Evolutionary conservation across 306 rosid genomes (phyloP).

Genomic region (Quercus rubra): DNA sequence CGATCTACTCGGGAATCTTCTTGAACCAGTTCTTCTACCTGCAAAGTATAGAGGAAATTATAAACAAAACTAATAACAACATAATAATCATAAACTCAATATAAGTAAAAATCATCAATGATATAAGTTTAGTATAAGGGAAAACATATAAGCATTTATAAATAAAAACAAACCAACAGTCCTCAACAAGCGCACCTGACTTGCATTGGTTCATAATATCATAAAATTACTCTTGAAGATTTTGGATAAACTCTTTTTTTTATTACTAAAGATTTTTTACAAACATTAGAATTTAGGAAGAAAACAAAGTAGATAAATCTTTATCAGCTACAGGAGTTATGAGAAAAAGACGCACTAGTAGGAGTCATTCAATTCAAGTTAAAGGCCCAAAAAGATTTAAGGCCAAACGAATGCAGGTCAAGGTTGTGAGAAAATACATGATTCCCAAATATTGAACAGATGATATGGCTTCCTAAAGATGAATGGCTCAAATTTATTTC

Average conservation of each 20-base stretch:
- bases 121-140: conserved; percentile 1
- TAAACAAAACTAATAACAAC: background rate
- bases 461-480: background rate
- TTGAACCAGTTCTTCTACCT: conserved; percentile 92
- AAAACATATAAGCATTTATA: background rate
- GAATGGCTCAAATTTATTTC: background rate
- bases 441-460: background rate
- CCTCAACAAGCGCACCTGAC: conserved; percentile 1
- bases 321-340: background rate
- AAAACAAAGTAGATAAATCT: background rate
- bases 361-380: conserved; percentile 3
- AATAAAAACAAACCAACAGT: background rate
- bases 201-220: background rate
- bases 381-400: conserved; percentile 8
- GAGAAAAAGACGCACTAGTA: background rate
- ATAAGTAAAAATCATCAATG: background rate
- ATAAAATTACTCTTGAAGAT: background rate
- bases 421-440: background rate
- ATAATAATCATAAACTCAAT: background rate
- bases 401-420: background rate
- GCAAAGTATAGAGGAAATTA: conserved; percentile 21
- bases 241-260: background rate
- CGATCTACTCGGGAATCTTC: conserved; percentile 89
- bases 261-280: background rate
- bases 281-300: background rate